A percentile compares a stretch with the other conserved stretches of the same genome.
Conservation (phyloP, 2,329 filamentous ascomycete genomes). For the Phoma herbarum region DNA sequence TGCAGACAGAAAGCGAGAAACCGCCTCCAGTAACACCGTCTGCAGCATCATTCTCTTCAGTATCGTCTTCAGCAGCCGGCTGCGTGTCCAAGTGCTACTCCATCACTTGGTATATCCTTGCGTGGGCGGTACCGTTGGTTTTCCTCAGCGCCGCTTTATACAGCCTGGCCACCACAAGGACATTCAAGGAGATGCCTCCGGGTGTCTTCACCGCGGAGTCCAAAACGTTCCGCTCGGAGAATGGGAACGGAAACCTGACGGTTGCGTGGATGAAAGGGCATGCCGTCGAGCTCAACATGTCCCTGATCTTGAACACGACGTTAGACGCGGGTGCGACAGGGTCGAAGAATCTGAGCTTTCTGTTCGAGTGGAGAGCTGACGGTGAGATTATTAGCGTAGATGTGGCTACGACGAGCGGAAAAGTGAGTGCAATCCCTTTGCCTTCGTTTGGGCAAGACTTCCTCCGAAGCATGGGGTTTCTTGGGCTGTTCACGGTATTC, state of each 20-base stretch:
- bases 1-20: background rate
- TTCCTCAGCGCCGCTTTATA: background rate
- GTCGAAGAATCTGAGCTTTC: background rate
- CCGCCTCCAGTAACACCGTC: too few relatives aligned
- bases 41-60: too few relatives aligned
- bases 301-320: background rate
- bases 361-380: background rate
- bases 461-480: background rate
- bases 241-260: conserved; percentile 9
- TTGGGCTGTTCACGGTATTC: background rate
- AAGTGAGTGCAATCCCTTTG: background rate
- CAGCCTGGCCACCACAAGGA: background rate
- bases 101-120: background rate
- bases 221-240: background rate
- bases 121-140: background rate
- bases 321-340: background rate
- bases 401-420: background rate
- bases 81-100: background rate
- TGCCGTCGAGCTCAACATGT: background rate
- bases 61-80: background rate
- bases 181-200: background rate
- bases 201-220: background rate
- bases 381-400: too few relatives aligned
- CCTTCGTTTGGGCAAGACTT: background rate
- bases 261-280: background rate